Conservation (phyloP, 805 yeast genomes). For the Candida hungchunana region DNA sequence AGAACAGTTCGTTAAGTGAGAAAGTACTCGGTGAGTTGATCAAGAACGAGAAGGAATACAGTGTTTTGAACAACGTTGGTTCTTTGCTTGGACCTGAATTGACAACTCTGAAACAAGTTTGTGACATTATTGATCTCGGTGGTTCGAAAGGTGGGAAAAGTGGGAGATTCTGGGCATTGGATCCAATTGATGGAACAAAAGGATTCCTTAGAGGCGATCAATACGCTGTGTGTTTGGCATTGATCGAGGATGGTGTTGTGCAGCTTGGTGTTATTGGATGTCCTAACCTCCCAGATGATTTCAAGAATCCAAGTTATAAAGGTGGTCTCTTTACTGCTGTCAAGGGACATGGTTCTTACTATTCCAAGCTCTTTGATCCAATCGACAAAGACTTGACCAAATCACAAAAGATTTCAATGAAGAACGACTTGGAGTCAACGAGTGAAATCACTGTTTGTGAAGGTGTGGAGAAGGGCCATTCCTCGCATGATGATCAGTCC, state of each 20-base stretch:
- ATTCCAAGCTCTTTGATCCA: constrained; percentile 31
- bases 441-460: constrained; percentile 68
- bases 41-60: constrained; percentile 46
- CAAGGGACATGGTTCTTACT: constrained; percentile 60
- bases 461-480: constrained; percentile 94
- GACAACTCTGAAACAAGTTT: constrained; percentile 43
- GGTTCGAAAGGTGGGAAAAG: constrained; percentile 69
- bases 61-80: constrained; percentile 17
- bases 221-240: constrained; percentile 91
- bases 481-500: constrained; percentile 83
- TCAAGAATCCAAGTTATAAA: constrained; percentile 32
- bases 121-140: constrained; percentile 73
- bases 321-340: constrained; percentile 81
- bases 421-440: constrained; percentile 39
- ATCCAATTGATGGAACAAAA: constrained; percentile 97
- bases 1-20: constrained; percentile 42
- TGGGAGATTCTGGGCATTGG: constrained; percentile 95
- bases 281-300: constrained; percentile 68
- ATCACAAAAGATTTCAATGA: constrained; percentile 44
- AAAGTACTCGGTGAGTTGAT: constrained; percentile 58
- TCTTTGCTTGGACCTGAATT: constrained; percentile 35
- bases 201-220: constrained; percentile 96
- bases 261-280: constrained; percentile 94
- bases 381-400: constrained; percentile 34
- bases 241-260: constrained; percentile 81